Base-by-base conservation (phyloP, 129 eudicot genomes). In the sunflower (Helianthus annuus) region DNA sequence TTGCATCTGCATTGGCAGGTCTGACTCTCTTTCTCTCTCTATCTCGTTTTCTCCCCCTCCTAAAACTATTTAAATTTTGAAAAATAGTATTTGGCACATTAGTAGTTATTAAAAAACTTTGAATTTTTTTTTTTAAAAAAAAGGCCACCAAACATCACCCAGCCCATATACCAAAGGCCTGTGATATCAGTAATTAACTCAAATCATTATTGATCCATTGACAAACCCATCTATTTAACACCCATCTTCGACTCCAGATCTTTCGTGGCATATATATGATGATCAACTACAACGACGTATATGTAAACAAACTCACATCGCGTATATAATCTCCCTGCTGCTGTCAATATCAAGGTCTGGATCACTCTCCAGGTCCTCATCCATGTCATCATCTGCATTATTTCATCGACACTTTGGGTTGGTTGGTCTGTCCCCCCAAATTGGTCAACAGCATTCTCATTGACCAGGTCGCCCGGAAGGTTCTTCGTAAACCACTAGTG, bases 331-430 rank as follows among this genome's bases (percentile, higher is more conserved):
- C 53, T 70, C 55, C 3, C 75, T 96, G 53, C 98, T 92, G 79
- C 98, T 92, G 32, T 92, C 96, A 6, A 89, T 52, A 52, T 89
- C 98, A 13, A 92, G 88, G 51, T 92, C 96, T 3, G 91, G 91
- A 76, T 89, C 96, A 65, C 96, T 85, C 36, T 92, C 98, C 1
- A 85, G 80, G 69, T 89, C 91, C 42, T 86, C 96, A 12, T 89
- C 96, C 92, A 92, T 92, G 81, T 92, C 98, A 74, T 87, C 96
- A 24, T 92, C 79, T 89, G 96, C 98, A 92, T 89, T 62, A 92
- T 92, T 75, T 89, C 96, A 55, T 85, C 90, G 7, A 86, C 82
- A 74, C 94, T 89, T 80, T 89, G 98, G 77, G 76, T 77, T 5
- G 96, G 96, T 68, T 86, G 88, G 11, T 87, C 95, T 14, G 94